phyloP scores from a whole-genome alignment of 108 stramenopile species.

The Aureococcus anophagefferens region DNA sequence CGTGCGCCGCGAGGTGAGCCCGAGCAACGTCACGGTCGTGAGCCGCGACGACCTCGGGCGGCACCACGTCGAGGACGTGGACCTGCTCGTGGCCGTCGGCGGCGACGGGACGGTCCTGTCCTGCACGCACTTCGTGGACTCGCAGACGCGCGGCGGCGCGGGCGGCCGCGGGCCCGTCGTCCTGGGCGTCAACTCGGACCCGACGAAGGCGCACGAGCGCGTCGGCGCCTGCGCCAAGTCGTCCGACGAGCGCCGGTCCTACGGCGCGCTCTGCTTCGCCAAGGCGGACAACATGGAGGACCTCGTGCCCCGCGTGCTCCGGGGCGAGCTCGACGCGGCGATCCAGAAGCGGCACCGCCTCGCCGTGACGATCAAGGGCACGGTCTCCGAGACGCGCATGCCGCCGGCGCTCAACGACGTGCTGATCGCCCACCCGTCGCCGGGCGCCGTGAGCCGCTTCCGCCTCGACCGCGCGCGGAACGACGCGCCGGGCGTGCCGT shows the following conservation, averaged over 20 bases:
- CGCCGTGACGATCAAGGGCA: conserved; percentile 73
- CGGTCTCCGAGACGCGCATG: conserved; percentile 82
- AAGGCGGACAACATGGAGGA: conserved; percentile 65
- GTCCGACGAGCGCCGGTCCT: conserved; percentile 78
- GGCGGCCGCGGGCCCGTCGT: conserved; percentile 18
- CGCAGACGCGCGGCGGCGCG: background rate
- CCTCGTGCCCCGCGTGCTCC: conserved; percentile 55
- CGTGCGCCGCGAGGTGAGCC: conserved; percentile 25
- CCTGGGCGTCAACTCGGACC: conserved; percentile 47
- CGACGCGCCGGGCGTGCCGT: too few species aligned
- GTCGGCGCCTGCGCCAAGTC: conserved; percentile 56
- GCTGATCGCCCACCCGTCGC: conserved; percentile 82
- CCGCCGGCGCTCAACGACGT: conserved; percentile 91
- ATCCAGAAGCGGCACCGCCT: conserved; percentile 59
- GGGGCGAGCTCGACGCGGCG: conserved; percentile 43
- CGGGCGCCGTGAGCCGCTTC: conserved; percentile 81
- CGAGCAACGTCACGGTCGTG: conserved; percentile 71
- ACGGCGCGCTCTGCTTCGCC: conserved; percentile 76
- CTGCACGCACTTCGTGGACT: conserved; percentile 34
- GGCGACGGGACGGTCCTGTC: conserved; percentile 89
- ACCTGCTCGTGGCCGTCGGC: conserved; percentile 84
- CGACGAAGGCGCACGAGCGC: conserved; percentile 24
- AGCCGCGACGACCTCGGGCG: conserved; percentile 87
- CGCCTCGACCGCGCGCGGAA: conserved; percentile 32
- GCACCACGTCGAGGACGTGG: conserved; percentile 78